Base-by-base conservation (phyloP, 2,329 filamentous ascomycete genomes). In the Beauveria caledonica region DNA sequence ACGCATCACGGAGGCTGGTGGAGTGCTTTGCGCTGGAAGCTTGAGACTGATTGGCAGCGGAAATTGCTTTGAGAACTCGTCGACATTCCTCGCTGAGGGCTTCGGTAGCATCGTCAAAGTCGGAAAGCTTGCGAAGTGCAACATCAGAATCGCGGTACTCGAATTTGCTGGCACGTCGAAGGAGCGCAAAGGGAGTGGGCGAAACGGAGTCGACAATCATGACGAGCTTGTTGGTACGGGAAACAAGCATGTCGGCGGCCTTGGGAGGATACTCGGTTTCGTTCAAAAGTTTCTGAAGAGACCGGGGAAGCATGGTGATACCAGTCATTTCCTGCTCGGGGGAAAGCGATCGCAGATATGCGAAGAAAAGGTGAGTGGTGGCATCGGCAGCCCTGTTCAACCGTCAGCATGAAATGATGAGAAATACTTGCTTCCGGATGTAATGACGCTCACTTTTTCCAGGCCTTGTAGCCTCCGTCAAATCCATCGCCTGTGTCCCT, bases 141-240 rank as follows among this genome's bases (percentile, higher is more conserved):
- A 79, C 80, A 70, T 97, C 92, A 51, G 92, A 88, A 64, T 96
- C 92, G 62, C 92, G 86, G 71, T 97, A 99, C 73, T 97, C 89
- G 71, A 99, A 97, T 71, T 97, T 89, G 71, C 90, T 96, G 50
- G 92, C 91, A 66, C 94, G 86, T 63, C 94, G 89, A 48, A 99
- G 78, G 13, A 99, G 81, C 3, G 94, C 83, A 73, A 97, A 97
- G 0, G 94, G 94, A 0, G 92, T 97, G 0, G 94, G 92, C 0
- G 94, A 99, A 40, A 99, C 93, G 0, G 87, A 86, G 66, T 97
- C 90, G 21, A 99, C 94, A 64, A 97, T 92, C 92, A 99, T 97
- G 62, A 96, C 87, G 5, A 99, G 92, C 70, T 90, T 92, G 63
- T 92, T 88, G 3, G 92, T 96, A 1, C 84, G 82, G 5, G 88